Evolutionary conservation across 1,284 basidiomycete species (phyloP).

Genomic region (Trichosporon faecale): DNA sequence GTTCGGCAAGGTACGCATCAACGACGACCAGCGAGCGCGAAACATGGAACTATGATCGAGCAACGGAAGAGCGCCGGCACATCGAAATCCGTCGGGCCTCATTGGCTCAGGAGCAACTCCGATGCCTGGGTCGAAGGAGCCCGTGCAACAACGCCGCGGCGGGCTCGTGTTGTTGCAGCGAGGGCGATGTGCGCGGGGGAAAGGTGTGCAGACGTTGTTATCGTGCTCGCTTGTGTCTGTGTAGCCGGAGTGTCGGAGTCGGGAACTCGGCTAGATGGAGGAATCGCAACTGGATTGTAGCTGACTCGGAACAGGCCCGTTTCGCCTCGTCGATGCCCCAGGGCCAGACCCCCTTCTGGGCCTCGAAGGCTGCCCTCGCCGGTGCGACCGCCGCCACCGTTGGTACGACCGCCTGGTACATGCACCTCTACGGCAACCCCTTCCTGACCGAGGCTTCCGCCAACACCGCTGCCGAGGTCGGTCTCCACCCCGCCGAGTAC

Average conservation of each 20-base stretch:
- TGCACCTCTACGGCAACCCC: conserved; percentile 87
- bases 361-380: conserved; percentile 73
- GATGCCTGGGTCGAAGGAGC: background rate
- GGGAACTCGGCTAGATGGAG: background rate
- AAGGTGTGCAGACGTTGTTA: background rate
- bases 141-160: background rate
- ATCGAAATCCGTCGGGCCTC: conserved; percentile 9
- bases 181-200: background rate
- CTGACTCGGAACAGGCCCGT: conserved; percentile 35
- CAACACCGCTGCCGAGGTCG: conserved; percentile 86
- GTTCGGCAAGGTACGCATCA: conserved; percentile 26
- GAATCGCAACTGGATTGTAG: background rate
- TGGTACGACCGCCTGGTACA: conserved; percentile 93
- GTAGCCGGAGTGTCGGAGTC: background rate
- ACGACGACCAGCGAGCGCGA: conserved; percentile 1
- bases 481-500: conserved; percentile 82
- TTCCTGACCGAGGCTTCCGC: conserved; percentile 85
- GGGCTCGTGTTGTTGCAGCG: background rate
- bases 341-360: conserved; percentile 28
- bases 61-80: background rate
- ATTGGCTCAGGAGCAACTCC: conserved; percentile 1
- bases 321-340: conserved; percentile 42
- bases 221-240: background rate
- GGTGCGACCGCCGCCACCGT: conserved; percentile 74
- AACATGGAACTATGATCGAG: background rate